phyloP scores from a whole-genome alignment of 1,139 yeast species.

The Magnusiomyces paraingens region DNA sequence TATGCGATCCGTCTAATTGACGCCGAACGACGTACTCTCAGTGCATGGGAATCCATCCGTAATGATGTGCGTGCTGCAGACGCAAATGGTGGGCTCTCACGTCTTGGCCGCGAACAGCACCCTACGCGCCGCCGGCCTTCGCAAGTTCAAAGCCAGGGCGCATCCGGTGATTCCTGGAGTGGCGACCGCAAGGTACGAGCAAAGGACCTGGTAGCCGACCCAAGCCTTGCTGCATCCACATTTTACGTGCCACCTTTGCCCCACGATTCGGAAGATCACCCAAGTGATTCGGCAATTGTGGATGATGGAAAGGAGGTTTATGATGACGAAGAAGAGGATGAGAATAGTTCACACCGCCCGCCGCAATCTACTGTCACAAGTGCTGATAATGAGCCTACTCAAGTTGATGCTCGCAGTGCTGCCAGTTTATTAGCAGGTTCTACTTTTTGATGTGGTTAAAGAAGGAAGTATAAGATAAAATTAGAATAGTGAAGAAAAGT shows the following conservation, averaged over 20 bases:
- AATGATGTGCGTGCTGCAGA: constrained; percentile 72
- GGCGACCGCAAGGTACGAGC: constrained; percentile 41
- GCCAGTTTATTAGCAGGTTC: constrained; percentile 74
- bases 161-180: constrained; percentile 56
- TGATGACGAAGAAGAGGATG: constrained; percentile 28
- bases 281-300: no score
- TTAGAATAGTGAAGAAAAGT: no score
- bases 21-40: constrained; percentile 74
- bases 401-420: constrained; percentile 74
- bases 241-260: constrained; percentile 11
- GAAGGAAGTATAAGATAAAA: no score
- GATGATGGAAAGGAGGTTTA: constrained; percentile 24
- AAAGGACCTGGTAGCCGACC: constrained; percentile 29
- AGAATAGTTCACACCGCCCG: constrained; percentile 8
- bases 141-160: constrained; percentile 41
- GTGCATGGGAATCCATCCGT: constrained; percentile 68
- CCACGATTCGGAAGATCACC: no score
- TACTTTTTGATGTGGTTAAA: constrained; percentile 43
- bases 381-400: constrained; percentile 29
- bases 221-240: constrained; percentile 18
- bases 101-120: constrained; percentile 70
- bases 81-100: constrained; percentile 70
- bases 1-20: constrained; percentile 71
- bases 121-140: constrained; percentile 27
- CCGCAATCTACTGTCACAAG: constrained; percentile 9